phyloP scores from a whole-genome alignment of 352 stramenopile species.

The Elongisporangium senticosum region DNA sequence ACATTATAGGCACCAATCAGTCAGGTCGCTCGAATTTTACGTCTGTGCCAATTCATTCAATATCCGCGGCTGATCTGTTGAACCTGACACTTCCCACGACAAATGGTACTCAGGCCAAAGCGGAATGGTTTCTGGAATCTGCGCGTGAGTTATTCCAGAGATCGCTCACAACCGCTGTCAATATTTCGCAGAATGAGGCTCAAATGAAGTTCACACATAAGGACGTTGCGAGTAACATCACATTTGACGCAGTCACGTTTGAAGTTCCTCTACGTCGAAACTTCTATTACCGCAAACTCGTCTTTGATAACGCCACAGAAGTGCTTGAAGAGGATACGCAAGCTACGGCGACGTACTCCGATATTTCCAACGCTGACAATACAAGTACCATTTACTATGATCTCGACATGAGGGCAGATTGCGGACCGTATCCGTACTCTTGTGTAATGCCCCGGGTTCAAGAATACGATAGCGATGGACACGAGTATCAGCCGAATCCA shows the following conservation, averaged over 20 bases:
- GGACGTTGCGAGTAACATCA: conserved; percentile 8
- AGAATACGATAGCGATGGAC: conserved; percentile 7
- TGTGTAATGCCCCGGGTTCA: conserved; percentile 6
- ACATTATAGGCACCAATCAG: neutral
- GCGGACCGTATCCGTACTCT: conserved; percentile 24
- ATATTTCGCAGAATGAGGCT: neutral
- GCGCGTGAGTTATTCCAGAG: neutral
- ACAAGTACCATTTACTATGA: conserved; percentile 5
- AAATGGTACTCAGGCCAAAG: neutral
- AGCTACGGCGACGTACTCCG: conserved; percentile 3
- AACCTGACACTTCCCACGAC: neutral
- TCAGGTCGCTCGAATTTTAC: neutral
- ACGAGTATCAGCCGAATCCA: conserved; percentile 16
- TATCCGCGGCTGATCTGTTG: neutral
- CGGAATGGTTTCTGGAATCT: neutral
- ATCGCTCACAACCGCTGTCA: neutral
- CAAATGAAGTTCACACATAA: neutral
- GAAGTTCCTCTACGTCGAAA: conserved; percentile 27
- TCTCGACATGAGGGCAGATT: conserved; percentile 9
- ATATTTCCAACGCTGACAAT: conserved; percentile 9
- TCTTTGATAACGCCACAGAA: conserved; percentile 5
- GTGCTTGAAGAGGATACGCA: conserved; percentile 5
- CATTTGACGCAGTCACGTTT: conserved; percentile 35
- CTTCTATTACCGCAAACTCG: conserved; percentile 8
- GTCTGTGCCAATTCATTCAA: neutral